A percentile compares a stretch with the other conserved stretches of the same genome.
These are phyloP conservation scores for Pseudogymnoascus sp. DNA, from an alignment of 2,329 filamentous ascomycete species.

Conservation along the genomic window DNA sequence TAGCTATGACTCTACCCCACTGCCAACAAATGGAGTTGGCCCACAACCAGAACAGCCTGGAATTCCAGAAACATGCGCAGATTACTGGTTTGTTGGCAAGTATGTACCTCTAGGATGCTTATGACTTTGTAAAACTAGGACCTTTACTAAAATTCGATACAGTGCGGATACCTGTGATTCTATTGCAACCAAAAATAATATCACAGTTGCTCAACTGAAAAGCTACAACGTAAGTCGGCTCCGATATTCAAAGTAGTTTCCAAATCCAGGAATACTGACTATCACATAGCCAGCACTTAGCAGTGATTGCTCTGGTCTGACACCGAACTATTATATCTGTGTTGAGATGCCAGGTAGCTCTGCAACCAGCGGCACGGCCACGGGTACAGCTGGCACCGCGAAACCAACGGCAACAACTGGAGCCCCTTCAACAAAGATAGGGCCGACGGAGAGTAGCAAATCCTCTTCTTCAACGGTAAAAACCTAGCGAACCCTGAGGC, in stretches of 20 bases:
- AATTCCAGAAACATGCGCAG: background rate
- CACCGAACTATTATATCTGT: conserved; percentile 11
- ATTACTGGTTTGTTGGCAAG: conserved; percentile 11
- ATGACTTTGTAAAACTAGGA: background rate
- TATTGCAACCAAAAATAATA: conserved; percentile 3
- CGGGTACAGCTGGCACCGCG: background rate
- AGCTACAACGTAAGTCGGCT: background rate
- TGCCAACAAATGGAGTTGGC: conserved; percentile 11
- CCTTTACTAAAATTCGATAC: background rate
- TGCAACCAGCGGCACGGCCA: background rate
- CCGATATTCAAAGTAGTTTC: background rate
- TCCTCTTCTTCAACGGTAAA: background rate
- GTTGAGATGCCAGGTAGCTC: conserved; percentile 9
- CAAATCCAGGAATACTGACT: background rate
- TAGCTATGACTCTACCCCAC: background rate
- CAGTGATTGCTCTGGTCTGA: conserved; percentile 8
- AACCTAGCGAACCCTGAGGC: background rate
- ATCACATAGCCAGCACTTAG: background rate
- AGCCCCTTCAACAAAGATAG: background rate
- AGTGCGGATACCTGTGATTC: conserved; percentile 5
- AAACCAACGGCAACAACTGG: background rate
- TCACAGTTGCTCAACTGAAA: conserved; percentile 4
- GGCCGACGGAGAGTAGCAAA: background rate
- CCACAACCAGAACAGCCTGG: conserved; percentile 12
- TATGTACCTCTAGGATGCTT: background rate